These are phyloP conservation scores for Heterobasidion irregulare DNA, from an alignment of 1,284 basidiomycete species.

Conservation along the genomic window DNA sequence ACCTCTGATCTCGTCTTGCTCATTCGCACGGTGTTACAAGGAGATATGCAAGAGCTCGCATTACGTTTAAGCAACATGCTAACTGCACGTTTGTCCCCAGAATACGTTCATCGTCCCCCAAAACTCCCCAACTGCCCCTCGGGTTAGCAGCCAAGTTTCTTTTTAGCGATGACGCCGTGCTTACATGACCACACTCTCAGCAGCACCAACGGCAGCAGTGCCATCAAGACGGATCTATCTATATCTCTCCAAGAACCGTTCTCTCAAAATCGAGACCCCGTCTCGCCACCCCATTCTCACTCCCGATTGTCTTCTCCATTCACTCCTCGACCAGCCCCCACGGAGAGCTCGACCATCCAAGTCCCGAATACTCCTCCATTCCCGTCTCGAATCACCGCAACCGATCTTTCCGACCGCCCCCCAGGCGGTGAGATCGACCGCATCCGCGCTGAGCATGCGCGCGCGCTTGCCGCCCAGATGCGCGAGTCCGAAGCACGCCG, in stretches of 20 bases:
- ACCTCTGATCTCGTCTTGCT: neutral
- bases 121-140: neutral
- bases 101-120: neutral
- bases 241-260: neutral
- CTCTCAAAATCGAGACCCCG: neutral
- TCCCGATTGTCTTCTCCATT: constrained; percentile 6
- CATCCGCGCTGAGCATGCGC: constrained; percentile 41
- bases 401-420: constrained; percentile 5
- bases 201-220: neutral
- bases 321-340: neutral
- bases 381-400: neutral
- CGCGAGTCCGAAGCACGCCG: constrained; percentile 51
- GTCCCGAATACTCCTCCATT: neutral
- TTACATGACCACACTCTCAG: neutral
- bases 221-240: neutral
- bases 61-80: neutral
- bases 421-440: constrained; percentile 52
- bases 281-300: neutral
- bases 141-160: neutral
- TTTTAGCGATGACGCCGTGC: neutral
- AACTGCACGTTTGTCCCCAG: neutral
- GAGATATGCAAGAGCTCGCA: neutral
- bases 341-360: neutral
- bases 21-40: neutral
- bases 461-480: constrained; percentile 36